phyloP scores from a whole-genome alignment of 2,329 filamentous ascomycete genomes.

The Ophiostoma quercus region DNA sequence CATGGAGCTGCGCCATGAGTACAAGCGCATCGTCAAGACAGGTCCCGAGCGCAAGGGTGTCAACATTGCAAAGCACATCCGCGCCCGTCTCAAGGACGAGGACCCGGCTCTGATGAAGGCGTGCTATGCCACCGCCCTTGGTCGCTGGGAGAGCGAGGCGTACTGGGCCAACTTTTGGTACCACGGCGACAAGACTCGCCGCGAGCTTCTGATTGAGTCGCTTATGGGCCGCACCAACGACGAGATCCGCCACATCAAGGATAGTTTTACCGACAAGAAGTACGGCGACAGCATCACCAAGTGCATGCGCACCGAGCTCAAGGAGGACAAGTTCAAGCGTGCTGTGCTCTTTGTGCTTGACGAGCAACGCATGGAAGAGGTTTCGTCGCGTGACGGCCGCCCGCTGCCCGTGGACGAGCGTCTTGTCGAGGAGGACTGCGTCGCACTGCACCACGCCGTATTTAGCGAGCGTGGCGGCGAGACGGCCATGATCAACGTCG shows the following conservation, averaged over 20 bases:
- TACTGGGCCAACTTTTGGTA: slow-evolving; percentile 99
- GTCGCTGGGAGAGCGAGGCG: slow-evolving; percentile 85
- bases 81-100: slow-evolving; percentile 66
- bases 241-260: slow-evolving; percentile 84
- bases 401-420: slow-evolving; percentile 52
- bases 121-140: slow-evolving; percentile 83
- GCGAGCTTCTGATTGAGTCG: slow-evolving; percentile 86
- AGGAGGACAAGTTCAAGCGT: slow-evolving; percentile 92
- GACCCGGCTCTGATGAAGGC: slow-evolving; percentile 79
- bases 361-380: slow-evolving; percentile 75
- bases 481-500: slow-evolving; percentile 77
- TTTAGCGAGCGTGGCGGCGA: slow-evolving; percentile 76
- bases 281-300: slow-evolving; percentile 74
- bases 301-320: slow-evolving; percentile 89
- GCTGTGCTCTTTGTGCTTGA: slow-evolving; percentile 81
- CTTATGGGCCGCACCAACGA: slow-evolving; percentile 84
- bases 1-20: slow-evolving; percentile 77
- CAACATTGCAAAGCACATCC: slow-evolving; percentile 81
- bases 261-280: slow-evolving; percentile 84
- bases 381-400: slow-evolving; percentile 56
- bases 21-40: slow-evolving; percentile 84
- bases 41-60: slow-evolving; percentile 68
- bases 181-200: slow-evolving; percentile 74
- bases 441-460: slow-evolving; percentile 62
- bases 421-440: slow-evolving; percentile 65